These are phyloP conservation scores for Kwoniella europaea DNA, from an alignment of 768 basidiomycete genomes.

Conservation along the genomic window DNA sequence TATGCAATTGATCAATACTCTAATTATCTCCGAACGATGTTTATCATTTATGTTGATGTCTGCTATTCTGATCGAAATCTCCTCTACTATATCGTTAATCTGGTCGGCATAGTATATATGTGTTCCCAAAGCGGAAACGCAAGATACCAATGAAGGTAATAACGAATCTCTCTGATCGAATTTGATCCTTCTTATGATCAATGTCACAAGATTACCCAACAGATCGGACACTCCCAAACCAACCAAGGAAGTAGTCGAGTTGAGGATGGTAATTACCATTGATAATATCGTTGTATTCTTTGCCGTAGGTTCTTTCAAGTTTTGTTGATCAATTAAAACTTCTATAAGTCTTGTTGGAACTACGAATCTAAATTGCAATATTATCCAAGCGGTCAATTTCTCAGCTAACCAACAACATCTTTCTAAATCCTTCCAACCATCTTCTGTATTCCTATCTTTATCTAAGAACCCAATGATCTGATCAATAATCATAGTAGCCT, in stretches of 20 bases:
- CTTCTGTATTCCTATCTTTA: conserved; percentile 52
- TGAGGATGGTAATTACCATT: conserved; percentile 80
- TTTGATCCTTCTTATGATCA: conserved; percentile 73
- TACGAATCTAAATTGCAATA: conserved; percentile 90
- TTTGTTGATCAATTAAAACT: conserved; percentile 66
- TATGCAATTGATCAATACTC: conserved; percentile 45
- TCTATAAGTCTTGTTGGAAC: conserved; percentile 85
- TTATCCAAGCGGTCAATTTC: conserved; percentile 81
- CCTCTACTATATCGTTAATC: conserved; percentile 86
- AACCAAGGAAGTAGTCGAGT: conserved; percentile 75
- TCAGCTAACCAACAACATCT: conserved; percentile 84
- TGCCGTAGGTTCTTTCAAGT: conserved; percentile 23
- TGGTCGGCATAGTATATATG: conserved; percentile 97
- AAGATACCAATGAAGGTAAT: conserved; percentile 71
- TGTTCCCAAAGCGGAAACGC: conserved; percentile 80
- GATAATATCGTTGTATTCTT: conserved; percentile 68
- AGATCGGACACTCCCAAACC: conserved; percentile 91
- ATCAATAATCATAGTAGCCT: conserved; percentile 74
- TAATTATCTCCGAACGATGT: conserved; percentile 42
- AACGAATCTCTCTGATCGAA: conserved; percentile 69
- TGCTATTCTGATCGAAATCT: conserved; percentile 75
- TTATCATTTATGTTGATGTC: conserved; percentile 64
- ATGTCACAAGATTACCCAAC: conserved; percentile 73
- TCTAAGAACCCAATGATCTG: conserved; percentile 74
- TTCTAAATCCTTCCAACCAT: conserved; percentile 67